Conservation (phyloP, 805 yeast species). For the Yarrowia sp. region DNA sequence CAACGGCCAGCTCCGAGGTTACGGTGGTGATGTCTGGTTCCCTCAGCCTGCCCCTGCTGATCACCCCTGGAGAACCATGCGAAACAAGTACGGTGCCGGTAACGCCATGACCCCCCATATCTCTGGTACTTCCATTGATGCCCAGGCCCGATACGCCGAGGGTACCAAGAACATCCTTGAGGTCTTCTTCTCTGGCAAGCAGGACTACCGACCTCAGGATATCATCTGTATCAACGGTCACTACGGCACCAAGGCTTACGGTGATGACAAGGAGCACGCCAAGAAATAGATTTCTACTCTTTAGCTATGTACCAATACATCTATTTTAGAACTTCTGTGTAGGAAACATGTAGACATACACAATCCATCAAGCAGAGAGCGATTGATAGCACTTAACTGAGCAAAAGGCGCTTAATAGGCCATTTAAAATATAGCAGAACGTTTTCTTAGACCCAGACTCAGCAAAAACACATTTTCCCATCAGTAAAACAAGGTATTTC, state of each 20-base stretch:
- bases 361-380: no score
- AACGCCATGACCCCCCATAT: slow-evolving; percentile 14
- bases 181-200: slow-evolving; percentile 14
- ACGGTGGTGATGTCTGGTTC: slow-evolving; percentile 15
- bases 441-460: no score
- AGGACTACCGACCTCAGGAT: slow-evolving; percentile 16
- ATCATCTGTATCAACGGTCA: slow-evolving; percentile 13
- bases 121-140: slow-evolving; percentile 6
- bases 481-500: no score
- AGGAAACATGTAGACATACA: no score
- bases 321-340: not conserved
- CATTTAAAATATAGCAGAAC: no score
- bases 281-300: not conserved
- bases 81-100: slow-evolving; percentile 15
- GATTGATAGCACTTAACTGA: no score
- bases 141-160: slow-evolving; percentile 15
- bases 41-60: slow-evolving; percentile 12
- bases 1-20: slow-evolving; percentile 10
- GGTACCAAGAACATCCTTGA: slow-evolving; percentile 11
- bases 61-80: slow-evolving; percentile 16
- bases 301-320: not conserved
- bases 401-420: no score
- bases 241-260: slow-evolving; percentile 14
- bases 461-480: no score
- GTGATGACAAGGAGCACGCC: slow-evolving; percentile 13